Conservation (phyloP, 306 rosid species). For the Prunus fruticosa region DNA sequence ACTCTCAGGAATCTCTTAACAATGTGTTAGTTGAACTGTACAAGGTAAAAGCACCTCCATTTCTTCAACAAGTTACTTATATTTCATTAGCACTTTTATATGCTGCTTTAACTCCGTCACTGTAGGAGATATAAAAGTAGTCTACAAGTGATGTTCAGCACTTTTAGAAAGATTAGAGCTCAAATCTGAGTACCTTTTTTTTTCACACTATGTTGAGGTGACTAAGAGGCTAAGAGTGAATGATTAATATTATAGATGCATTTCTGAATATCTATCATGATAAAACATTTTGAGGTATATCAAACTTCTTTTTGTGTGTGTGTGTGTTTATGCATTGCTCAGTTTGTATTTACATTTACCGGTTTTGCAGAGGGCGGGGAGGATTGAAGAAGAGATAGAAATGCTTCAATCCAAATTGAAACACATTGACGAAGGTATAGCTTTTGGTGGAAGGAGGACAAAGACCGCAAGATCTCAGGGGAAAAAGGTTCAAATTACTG, state of each 20-base stretch:
- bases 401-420: conserved; percentile 81
- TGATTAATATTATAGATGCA: neutral
- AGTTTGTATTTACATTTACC: neutral
- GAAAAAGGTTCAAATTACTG: conserved; percentile 77
- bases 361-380: conserved; percentile 71
- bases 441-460: conserved; percentile 69
- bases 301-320: neutral
- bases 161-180: neutral
- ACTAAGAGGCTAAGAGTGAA: neutral
- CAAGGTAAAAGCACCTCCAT: conserved; percentile 50
- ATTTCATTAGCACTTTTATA: neutral
- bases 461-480: conserved; percentile 90
- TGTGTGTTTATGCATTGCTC: neutral
- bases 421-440: conserved; percentile 65
- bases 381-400: conserved; percentile 82
- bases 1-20: conserved; percentile 88
- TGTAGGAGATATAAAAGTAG: neutral
- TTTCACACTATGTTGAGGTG: neutral
- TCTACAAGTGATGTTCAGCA: neutral
- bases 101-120: neutral
- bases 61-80: neutral
- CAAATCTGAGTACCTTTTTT: neutral
- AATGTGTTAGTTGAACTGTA: conserved; percentile 80
- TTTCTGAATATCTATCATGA: neutral
- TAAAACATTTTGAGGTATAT: neutral